Base-by-base conservation (phyloP, 768 basidiomycete species). In the Termitomyces sp. region DNA sequence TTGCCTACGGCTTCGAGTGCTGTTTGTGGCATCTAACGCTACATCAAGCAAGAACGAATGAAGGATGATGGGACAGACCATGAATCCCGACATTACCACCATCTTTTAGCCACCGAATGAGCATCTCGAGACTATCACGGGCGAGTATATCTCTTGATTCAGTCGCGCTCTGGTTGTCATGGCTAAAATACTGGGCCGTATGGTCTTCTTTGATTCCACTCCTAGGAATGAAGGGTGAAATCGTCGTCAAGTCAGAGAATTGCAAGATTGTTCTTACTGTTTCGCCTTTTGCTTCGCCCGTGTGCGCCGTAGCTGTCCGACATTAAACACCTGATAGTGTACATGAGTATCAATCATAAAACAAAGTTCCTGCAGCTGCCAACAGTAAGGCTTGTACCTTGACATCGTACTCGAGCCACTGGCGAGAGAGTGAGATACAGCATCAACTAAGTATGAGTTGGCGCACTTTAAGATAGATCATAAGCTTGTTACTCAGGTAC, bases 371-470 rank as follows among this genome's bases (percentile, higher is more conserved):
- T 42, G 46, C 33, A 30, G 33, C 34, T 20, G 34, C 1, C 13
- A 13, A 12, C 18, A 12, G 37, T n/a, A 30, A 52, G 55, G 26
- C 5, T 36, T 65, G n/a, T 60, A 88, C 93, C 80, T 94, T 91
- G 63, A 97, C 96, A 63, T 96, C 86, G 71, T 98, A 99, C 72
- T 99, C 97, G 45, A 99, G 82, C 97, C 97, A 99, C 95, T 98
- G 51, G 56, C 45, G 24, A 50, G 43, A 65, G 57, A 68, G 32
- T 44, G 36, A 59, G 49, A 36, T 62, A 57, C 16, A 53, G 16
- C 33, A 3, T 53, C 33, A 59, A 30, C 26, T 14, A 5, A 14
- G 14, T 16, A 20, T 27, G 22, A 14, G 36, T 37, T 24, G 20
- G 70, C 82, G 62, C 62, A 93, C 96, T 73, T 92, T 91, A 42